Percentiles rank a stretch among this genome's conserved stretches.
phyloP scores from a whole-genome alignment of 768 basidiomycete genomes.

The Suillus occidentalis region DNA sequence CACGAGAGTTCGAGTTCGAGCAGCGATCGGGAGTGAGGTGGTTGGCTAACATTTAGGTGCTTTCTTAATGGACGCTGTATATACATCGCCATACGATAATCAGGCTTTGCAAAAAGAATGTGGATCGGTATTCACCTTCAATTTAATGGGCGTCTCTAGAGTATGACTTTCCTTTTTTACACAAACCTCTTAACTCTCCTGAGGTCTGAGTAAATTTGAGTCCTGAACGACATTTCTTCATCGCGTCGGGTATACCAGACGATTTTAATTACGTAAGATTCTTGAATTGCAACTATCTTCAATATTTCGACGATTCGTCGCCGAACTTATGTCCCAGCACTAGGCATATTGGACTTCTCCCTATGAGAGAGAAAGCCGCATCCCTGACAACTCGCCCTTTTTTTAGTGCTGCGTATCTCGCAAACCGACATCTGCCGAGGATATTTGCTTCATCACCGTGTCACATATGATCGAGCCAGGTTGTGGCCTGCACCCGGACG shows the following conservation, averaged over 20 bases:
- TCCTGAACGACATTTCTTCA: no score
- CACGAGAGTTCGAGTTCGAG: slow-evolving; percentile 10
- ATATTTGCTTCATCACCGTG: not conserved
- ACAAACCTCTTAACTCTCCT: no score
- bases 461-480: no score
- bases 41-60: not conserved
- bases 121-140: not conserved
- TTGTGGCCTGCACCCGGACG: no score
- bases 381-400: not conserved
- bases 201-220: no score
- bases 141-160: not conserved
- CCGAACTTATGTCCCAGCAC: not conserved
- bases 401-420: slow-evolving; percentile 5
- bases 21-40: slow-evolving; percentile 18
- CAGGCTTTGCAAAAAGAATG: not conserved
- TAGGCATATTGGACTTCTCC: not conserved
- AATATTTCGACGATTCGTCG: not conserved
- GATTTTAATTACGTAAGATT: no score
- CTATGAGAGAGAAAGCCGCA: not conserved
- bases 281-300: no score
- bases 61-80: slow-evolving; percentile 14
- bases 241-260: no score
- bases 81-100: slow-evolving; percentile 1
- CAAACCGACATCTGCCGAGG: not conserved
- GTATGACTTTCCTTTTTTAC: not conserved